Evolutionary conservation across 371 early-diverging fungal species (phyloP).

Genomic region (Mucor velutinosus): DNA sequence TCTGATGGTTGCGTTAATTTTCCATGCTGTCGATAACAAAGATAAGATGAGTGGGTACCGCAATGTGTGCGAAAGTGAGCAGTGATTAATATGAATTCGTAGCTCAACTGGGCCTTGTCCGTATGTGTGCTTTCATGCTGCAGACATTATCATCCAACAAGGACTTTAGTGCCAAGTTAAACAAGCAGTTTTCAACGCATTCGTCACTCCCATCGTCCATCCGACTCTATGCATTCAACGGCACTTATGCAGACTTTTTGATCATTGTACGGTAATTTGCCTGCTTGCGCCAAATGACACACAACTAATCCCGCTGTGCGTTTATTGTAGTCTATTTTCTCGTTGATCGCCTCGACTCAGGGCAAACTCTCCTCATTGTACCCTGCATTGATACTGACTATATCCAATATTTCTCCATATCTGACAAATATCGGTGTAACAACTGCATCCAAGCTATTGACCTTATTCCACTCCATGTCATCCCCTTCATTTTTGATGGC

Average conservation of each 20-base stretch:
- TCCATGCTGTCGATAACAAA: slow-evolving; percentile 67
- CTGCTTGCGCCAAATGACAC: background rate
- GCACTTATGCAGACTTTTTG: slow-evolving; percentile 84
- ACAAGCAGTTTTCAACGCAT: slow-evolving; percentile 72
- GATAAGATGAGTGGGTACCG: slow-evolving; percentile 56
- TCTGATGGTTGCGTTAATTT: slow-evolving; percentile 64
- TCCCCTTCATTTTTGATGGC: slow-evolving; percentile 81
- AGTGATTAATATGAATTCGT: slow-evolving; percentile 7
- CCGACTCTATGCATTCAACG: slow-evolving; percentile 74
- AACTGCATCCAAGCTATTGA: slow-evolving; percentile 73
- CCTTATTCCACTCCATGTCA: slow-evolving; percentile 75
- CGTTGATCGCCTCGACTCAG: slow-evolving; percentile 75
- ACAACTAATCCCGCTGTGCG: background rate
- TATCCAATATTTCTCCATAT: slow-evolving; percentile 83
- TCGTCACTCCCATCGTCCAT: slow-evolving; percentile 64
- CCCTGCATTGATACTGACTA: slow-evolving; percentile 74
- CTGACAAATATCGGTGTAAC: slow-evolving; percentile 73
- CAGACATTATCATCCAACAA: slow-evolving; percentile 84
- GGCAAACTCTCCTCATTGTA: slow-evolving; percentile 70
- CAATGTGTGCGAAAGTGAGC: background rate
- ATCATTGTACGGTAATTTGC: slow-evolving; percentile 55
- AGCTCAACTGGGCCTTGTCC: slow-evolving; percentile 77
- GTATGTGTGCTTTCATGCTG: slow-evolving; percentile 81
- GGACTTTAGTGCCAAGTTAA: slow-evolving; percentile 74
- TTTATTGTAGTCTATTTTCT: slow-evolving; percentile 63